phyloP scores from a whole-genome alignment of 768 basidiomycete species.

The Phaeotremella skinneri region DNA sequence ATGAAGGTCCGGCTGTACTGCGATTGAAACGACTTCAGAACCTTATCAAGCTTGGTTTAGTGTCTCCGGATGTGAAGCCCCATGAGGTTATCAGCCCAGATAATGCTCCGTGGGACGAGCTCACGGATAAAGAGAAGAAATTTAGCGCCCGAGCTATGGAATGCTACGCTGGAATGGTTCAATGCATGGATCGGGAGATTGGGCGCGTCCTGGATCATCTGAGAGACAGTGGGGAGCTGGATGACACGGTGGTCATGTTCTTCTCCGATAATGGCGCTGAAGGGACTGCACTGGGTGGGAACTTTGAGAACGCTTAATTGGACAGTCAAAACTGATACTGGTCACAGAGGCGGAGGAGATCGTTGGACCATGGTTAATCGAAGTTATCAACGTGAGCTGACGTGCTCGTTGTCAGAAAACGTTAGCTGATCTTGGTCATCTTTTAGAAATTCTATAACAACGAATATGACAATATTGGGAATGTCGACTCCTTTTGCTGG shows the following conservation, averaged over 20 bases:
- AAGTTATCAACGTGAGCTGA: constrained; percentile 1
- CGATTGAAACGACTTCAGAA: constrained; percentile 29
- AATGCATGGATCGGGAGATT: constrained; percentile 39
- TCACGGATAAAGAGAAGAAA: constrained; percentile 30
- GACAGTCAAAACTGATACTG: neutral
- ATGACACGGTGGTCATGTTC: constrained; percentile 48
- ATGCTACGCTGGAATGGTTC: constrained; percentile 12
- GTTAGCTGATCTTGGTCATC: constrained; percentile 14
- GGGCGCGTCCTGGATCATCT: constrained; percentile 39
- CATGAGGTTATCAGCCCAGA: neutral
- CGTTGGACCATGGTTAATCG: neutral
- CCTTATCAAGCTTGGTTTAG: constrained; percentile 39
- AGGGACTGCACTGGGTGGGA: constrained; percentile 17
- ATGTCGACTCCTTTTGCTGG: constrained; percentile 18
- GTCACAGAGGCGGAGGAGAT: neutral
- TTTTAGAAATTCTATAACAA: constrained; percentile 36
- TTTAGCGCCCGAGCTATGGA: constrained; percentile 39
- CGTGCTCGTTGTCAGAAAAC: neutral
- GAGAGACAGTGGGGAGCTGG: constrained; percentile 36
- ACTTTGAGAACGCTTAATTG: neutral
- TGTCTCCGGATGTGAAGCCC: constrained; percentile 23
- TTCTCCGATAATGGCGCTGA: constrained; percentile 48
- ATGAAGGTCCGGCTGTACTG: constrained; percentile 44
- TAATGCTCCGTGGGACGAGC: constrained; percentile 23
- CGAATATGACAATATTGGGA: constrained; percentile 37